A percentile compares a stretch with the other conserved stretches of the same genome.
These are phyloP conservation scores for Amauroascus niger DNA, from an alignment of 2,329 filamentous ascomycete species.

Conservation along the genomic window DNA sequence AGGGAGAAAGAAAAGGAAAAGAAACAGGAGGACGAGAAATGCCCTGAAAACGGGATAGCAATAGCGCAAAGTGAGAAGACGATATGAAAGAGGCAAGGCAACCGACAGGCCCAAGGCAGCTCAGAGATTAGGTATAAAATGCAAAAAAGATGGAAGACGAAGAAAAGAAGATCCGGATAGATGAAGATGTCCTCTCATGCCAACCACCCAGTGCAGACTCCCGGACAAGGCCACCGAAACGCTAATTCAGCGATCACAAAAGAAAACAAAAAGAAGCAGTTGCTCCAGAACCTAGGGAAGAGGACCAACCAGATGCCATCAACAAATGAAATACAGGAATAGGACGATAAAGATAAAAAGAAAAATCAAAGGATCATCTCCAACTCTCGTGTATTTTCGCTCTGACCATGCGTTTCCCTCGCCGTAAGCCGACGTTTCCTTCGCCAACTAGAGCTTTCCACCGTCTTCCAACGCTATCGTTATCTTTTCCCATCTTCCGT, in stretches of 20 bases:
- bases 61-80: background rate
- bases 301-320: background rate
- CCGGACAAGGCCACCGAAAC: background rate
- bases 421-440: slow-evolving; percentile 36
- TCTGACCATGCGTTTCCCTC: slow-evolving; percentile 24
- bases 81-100: background rate
- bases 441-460: slow-evolving; percentile 37
- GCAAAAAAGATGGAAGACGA: background rate
- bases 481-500: slow-evolving; percentile 33
- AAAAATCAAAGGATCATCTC: slow-evolving; percentile 13
- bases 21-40: background rate
- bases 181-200: background rate
- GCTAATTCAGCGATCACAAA: slow-evolving; percentile 5
- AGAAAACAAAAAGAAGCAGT: slow-evolving; percentile 13
- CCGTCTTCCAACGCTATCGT: slow-evolving; percentile 33
- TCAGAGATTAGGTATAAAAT: background rate
- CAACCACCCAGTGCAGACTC: background rate
- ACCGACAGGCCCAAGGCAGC: background rate
- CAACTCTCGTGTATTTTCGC: slow-evolving; percentile 24
- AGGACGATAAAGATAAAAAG: background rate
- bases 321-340: background rate
- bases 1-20: background rate
- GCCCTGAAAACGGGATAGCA: background rate
- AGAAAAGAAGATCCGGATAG: background rate
- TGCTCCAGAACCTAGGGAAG: background rate